Base-by-base conservation (phyloP, 2,329 filamentous ascomycete genomes). In the Colletotrichum paranaense region DNA sequence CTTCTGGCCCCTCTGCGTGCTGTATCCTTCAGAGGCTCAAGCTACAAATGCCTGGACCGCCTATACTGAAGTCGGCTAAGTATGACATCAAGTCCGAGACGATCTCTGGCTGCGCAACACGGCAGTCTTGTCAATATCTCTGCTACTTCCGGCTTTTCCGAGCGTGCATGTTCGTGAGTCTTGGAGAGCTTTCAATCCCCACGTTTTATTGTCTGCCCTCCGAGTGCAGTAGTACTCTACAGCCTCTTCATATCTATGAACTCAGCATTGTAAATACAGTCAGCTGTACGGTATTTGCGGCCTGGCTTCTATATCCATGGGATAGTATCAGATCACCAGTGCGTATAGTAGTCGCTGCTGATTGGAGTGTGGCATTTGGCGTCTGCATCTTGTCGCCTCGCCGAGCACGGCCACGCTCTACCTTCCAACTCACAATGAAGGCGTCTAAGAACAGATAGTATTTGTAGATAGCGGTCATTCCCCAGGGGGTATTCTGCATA, bases 351-450 rank as follows among this genome's bases (percentile, higher is more conserved):
- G 24, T 24, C 24, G 24, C 24, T 24, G 24, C 24, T 24, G 24
- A 24, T 3, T 24, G 24, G 24, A 24, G 24, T 24, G 24, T 24
- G 24, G 24, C 24, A 24, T 24, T 24, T 24, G 24, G 24, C 4
- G 38, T 42, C 6, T 16, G 14, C 1, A 19, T 0, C 49, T n/a
- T 53, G 9, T 4, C 22, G 3, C 49, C 3, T 0, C 49, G 49
- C n/a, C 49, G n/a, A 24, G 49, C 22, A 5, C 24, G 0, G 0
- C 1, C 26, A 2, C 6, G 2, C 7, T 5, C 19, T 7, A 9
- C 19, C 5, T 62, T n/a, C 7, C 5, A 9, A 11, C 2, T 62
- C 26, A 3, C 14, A 19, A 7, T 0, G 6, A 19, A 6, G 3
- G 3, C 0, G 19, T 46, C 16, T 12, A 35, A 35, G 32, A 0